phyloP scores from a whole-genome alignment of 495 filamentous ascomycete genomes.

The Aspergillus leporis region DNA sequence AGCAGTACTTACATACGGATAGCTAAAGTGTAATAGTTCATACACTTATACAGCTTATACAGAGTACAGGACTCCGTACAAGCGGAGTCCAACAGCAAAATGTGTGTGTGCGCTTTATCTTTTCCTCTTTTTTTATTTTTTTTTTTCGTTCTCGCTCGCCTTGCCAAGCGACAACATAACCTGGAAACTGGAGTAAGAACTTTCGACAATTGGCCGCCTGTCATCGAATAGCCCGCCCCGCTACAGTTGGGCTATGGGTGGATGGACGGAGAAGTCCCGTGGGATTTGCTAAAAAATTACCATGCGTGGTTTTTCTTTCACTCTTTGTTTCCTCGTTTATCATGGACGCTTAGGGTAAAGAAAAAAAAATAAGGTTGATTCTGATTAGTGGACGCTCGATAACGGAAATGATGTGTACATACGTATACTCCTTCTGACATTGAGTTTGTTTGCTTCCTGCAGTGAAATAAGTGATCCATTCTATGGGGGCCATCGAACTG shows the following conservation, averaged over 20 bases:
- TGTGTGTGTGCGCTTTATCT: not conserved
- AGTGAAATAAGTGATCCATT: not conserved
- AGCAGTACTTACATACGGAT: not conserved
- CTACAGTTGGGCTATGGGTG: not conserved
- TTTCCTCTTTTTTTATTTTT: not conserved
- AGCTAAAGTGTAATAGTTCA: not conserved
- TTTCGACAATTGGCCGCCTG: slow-evolving; percentile 18
- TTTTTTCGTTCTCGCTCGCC: not conserved
- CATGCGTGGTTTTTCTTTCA: not conserved
- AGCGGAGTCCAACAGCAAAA: not conserved
- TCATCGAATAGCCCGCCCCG: slow-evolving; percentile 17
- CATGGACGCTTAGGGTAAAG: not conserved
- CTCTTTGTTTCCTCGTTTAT: not conserved
- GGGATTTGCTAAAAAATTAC: not conserved
- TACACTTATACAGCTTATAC: not conserved
- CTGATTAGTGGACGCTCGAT: not conserved
- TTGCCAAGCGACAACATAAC: slow-evolving; percentile 9
- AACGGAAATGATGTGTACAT: not conserved
- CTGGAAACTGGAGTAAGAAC: slow-evolving; percentile 16
- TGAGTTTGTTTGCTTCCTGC: slow-evolving; percentile 1
- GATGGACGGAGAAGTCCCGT: slow-evolving; percentile 1
- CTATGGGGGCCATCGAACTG: not conserved
- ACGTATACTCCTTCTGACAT: not conserved
- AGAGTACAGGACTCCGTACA: not conserved
- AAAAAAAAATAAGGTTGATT: not conserved